phyloP scores from a whole-genome alignment of 805 yeast genomes.

The Starmerella bombicola region DNA sequence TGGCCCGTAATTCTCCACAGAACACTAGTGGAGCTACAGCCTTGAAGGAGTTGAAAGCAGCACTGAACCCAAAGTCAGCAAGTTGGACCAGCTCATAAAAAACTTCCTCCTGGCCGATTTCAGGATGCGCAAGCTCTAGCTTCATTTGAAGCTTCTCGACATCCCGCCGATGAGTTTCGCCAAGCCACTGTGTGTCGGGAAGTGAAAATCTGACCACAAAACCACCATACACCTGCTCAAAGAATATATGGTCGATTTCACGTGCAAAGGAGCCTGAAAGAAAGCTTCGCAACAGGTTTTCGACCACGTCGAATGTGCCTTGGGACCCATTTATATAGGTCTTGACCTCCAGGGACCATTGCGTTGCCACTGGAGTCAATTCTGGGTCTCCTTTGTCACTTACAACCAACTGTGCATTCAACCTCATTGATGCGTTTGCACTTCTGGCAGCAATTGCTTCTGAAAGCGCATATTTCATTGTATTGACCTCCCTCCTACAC shows the following conservation, averaged over 20 bases:
- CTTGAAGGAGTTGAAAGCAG: not conserved
- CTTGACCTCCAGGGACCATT: constrained; percentile 10
- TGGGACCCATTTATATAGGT: constrained; percentile 4
- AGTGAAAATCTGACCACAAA: constrained; percentile 8
- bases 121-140: constrained; percentile 2
- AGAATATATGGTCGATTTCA: no score
- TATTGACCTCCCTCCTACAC: no score
- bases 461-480: no score
- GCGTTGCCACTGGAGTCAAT: constrained; percentile 14
- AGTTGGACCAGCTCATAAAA: no score
- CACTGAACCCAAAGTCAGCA: constrained; percentile 7
- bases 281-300: constrained; percentile 16
- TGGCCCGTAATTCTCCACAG: not conserved
- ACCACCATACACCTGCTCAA: constrained; percentile 9
- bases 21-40: constrained; percentile 14
- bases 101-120: not conserved
- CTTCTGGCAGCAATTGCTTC: no score
- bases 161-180: constrained; percentile 7
- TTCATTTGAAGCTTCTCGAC: constrained; percentile 1
- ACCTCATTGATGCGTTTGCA: no score
- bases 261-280: no score
- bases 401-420: no score
- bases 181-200: not conserved
- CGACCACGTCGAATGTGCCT: constrained; percentile 12
- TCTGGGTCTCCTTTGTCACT: no score